Evolutionary conservation across 2,329 filamentous ascomycete species (phyloP), one percentile per base, ranked within the genome.

Genomic region (Trichoderma guizhouense): DNA sequence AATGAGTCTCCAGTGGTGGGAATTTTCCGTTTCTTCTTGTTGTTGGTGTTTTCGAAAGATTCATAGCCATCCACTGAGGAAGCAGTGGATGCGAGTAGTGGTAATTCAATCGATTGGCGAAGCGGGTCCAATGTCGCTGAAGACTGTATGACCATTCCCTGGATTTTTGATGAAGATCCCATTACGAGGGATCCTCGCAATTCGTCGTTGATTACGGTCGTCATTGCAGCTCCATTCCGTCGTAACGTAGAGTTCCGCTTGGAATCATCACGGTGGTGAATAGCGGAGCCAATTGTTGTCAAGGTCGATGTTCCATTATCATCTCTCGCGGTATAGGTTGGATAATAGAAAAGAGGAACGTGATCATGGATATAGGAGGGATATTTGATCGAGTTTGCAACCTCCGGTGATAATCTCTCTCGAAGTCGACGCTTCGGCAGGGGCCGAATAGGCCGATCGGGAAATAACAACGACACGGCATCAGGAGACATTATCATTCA

Each of bases 11-110:
- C 92, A 11, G 93, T 94, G 0, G 94, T 94, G 0, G 96, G 96
- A 47, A 99, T 98, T 83, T 99, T 99, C 76, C 96, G 89, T 82
- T 99, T 98, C 85, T 98, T 99, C 83, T 99, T 99, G 80, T 99
- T 99, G 81, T 97, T 98, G 43, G 94, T 97, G 78, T 98, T 98
- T 82, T 99, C 96, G 77, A 98, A 97, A 7, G 94, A 96, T 81
- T 99, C 96, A 80, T 98, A 98, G 15, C 95, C 94, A 80, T 98
- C 95, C 12, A 89, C 84, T 3, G 91, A 92, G 5, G 91, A 92
- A 7, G 89, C 87, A 28, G 91, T 90, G 14, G 93, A 94, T 57
- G 87, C 87, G 63, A 91, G 87, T 26, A 89, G 88, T 57, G 89
- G 86, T 21, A 84, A 81, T 71, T 85, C 85, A 3, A 80, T 72